phyloP scores from a whole-genome alignment of 169 alveolate genomes.

The Cryptosporidium felis region DNA sequence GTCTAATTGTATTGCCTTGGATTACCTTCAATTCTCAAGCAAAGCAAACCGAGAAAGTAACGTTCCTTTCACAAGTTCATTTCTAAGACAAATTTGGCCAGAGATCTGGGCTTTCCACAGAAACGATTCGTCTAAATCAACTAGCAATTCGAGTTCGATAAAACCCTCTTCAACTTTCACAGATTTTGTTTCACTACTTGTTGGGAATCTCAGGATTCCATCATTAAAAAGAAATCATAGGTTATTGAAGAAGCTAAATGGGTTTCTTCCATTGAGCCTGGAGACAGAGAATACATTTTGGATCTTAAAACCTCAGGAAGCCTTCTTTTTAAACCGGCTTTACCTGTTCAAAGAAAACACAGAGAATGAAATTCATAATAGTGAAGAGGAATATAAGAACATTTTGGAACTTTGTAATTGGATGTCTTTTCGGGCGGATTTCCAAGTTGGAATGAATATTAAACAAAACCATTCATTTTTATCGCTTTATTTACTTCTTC shows the following conservation, averaged over 20 bases:
- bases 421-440: constrained; percentile 1
- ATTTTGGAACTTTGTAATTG: not conserved
- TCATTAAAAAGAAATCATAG: not conserved
- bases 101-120: constrained; percentile 29
- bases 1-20: constrained; percentile 57
- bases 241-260: not conserved
- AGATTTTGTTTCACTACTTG: constrained; percentile 28
- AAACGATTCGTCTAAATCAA: not conserved
- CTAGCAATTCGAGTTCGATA: not conserved
- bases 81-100: constrained; percentile 56
- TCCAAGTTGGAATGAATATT: not conserved
- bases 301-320: constrained; percentile 42
- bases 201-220: constrained; percentile 24
- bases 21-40: not conserved
- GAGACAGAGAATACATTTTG: not conserved
- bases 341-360: not conserved
- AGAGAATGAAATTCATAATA: not conserved
- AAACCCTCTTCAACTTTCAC: not conserved
- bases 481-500: constrained; percentile 28
- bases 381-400: not conserved
- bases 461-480: constrained; percentile 31
- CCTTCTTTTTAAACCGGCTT: not conserved
- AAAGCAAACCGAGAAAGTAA: not conserved
- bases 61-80: constrained; percentile 28
- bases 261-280: not conserved